Percentiles rank a stretch among this genome's conserved stretches.
Conservation (phyloP, 768 basidiomycete species). For the Lactarius pseudohatsudake region DNA sequence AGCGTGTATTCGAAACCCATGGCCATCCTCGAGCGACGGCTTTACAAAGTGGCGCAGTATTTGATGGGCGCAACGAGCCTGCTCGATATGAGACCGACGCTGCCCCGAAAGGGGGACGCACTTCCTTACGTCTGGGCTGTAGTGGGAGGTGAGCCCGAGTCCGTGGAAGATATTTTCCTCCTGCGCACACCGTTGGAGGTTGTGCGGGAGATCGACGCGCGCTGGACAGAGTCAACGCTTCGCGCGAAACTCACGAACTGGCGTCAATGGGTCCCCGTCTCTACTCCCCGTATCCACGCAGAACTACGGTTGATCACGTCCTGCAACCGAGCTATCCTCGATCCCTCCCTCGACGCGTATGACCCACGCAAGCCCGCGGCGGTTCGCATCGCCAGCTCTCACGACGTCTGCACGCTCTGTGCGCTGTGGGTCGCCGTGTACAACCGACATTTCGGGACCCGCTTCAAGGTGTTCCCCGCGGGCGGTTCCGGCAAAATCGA, state of each 20-base stretch:
- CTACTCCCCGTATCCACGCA: conserved; percentile 23
- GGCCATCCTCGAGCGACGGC: conserved; percentile 18
- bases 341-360: conserved; percentile 24
- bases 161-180: conserved; percentile 22
- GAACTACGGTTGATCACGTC: conserved; percentile 26
- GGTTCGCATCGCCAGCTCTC: conserved; percentile 24
- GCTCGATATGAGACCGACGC: conserved; percentile 14
- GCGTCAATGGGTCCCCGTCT: conserved; percentile 15
- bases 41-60: conserved; percentile 24
- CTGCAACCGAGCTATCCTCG: conserved; percentile 15
- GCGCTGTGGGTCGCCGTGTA: conserved; percentile 25
- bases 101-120: conserved; percentile 2
- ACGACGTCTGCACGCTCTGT: conserved; percentile 25
- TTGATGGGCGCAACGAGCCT: conserved; percentile 23
- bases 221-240: conserved; percentile 21
- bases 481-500: conserved; percentile 24
- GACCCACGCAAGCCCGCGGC: conserved; percentile 24
- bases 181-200: conserved; percentile 23
- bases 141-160: conserved; percentile 16
- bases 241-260: conserved; percentile 14
- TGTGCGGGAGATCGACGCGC: conserved; percentile 22
- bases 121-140: conserved; percentile 22
- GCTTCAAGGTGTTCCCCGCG: conserved; percentile 23
- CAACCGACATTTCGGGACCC: conserved; percentile 24
- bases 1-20: conserved; percentile 12